A percentile compares a stretch with the other conserved stretches of the same genome.
These are phyloP conservation scores for Xeromyces bisporus DNA, from an alignment of 495 filamentous ascomycete genomes.

Conservation along the genomic window DNA sequence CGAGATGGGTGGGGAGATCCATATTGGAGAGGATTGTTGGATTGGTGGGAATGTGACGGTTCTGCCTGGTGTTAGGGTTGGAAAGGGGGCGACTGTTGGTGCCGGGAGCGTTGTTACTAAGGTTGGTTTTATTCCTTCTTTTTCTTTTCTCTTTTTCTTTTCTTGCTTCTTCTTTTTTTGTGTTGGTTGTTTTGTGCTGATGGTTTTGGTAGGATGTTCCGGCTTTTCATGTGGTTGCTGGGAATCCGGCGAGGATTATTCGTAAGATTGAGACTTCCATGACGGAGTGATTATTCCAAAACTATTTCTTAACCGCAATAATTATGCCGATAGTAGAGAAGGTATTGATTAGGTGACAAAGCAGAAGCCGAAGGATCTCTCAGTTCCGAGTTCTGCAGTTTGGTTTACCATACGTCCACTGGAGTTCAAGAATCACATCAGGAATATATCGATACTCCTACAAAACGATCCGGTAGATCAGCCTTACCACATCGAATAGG, in stretches of 20 bases:
- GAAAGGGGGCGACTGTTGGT: constrained; percentile 57
- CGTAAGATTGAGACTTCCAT: constrained; percentile 33
- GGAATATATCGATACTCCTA: too few relatives aligned
- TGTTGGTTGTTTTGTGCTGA: background rate
- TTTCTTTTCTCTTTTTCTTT: constrained; percentile 8
- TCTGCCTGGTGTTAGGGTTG: constrained; percentile 64
- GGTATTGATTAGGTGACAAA: too few relatives aligned
- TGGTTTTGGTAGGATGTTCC: constrained; percentile 37
- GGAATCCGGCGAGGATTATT: constrained; percentile 50
- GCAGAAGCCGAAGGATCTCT: too few relatives aligned
- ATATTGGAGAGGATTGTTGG: constrained; percentile 80
- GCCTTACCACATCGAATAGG: too few relatives aligned
- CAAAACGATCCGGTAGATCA: too few relatives aligned
- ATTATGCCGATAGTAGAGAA: background rate
- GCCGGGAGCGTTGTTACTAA: constrained; percentile 86
- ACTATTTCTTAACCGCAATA: background rate
- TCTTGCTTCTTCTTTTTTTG: constrained; percentile 2
- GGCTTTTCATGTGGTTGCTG: constrained; percentile 43
- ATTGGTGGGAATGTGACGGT: constrained; percentile 64
- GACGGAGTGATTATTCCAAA: constrained; percentile 5
- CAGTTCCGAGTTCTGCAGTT: too few relatives aligned
- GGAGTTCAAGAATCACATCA: too few relatives aligned
- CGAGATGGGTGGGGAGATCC: constrained; percentile 58
- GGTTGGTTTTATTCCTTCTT: constrained; percentile 32
- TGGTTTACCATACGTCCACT: too few relatives aligned